A percentile compares a stretch with the other conserved stretches of the same genome.
Conservation (phyloP, 352 stramenopile species). For the Pythium guiyangense region DNA sequence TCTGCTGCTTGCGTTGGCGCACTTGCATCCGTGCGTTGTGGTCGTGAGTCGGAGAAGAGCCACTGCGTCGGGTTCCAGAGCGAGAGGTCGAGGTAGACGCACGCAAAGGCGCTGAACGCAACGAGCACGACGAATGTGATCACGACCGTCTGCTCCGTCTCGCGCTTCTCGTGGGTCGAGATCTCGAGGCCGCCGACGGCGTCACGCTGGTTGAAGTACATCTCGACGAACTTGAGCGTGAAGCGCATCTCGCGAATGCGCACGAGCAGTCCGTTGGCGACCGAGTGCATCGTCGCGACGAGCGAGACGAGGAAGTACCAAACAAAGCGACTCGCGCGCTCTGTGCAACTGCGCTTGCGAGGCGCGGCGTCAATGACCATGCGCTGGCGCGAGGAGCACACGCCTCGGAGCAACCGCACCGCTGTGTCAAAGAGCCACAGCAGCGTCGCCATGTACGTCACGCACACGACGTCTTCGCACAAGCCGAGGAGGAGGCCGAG, state of each 20-base stretch:
- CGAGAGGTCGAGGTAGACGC: conserved; percentile 20
- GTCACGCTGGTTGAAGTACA: conserved; percentile 30
- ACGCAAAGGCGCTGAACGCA: conserved; percentile 15
- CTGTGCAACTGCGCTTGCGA: neutral
- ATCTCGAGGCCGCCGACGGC: conserved; percentile 19
- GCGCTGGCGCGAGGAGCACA: too few relatives aligned
- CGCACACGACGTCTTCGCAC: too few relatives aligned
- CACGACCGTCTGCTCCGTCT: conserved; percentile 9
- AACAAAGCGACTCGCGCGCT: neutral
- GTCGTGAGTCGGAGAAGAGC: neutral
- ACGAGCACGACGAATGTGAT: conserved; percentile 12
- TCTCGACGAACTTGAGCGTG: conserved; percentile 38
- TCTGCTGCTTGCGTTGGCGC: too few relatives aligned
- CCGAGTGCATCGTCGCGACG: neutral
- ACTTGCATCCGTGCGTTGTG: neutral
- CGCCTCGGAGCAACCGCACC: neutral
- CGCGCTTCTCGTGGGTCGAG: conserved; percentile 4
- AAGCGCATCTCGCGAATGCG: conserved; percentile 32
- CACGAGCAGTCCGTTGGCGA: conserved; percentile 31
- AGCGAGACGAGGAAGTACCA: neutral
- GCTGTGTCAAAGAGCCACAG: too few relatives aligned
- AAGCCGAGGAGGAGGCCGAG: too few relatives aligned
- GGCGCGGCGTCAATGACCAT: too few relatives aligned
- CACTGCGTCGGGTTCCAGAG: conserved; percentile 11
- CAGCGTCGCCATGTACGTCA: too few relatives aligned